Evolutionary conservation across 1,284 basidiomycete genomes (phyloP).

Genomic region (Ceratobasidium sp.): DNA sequence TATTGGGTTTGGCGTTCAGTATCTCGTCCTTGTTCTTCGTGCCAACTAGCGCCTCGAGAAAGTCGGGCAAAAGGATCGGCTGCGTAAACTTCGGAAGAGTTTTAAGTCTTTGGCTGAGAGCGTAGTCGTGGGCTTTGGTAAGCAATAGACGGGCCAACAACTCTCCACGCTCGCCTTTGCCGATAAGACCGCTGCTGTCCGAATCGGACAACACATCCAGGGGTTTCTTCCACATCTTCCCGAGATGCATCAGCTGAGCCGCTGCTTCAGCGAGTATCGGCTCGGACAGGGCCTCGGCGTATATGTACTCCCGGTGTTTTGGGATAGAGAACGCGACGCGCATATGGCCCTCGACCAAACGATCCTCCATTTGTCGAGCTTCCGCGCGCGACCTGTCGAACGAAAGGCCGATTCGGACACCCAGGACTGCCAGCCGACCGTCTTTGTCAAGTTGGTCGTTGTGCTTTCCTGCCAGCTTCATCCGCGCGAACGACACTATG

Average conservation of each 20-base stretch:
- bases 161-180: constrained; percentile 17
- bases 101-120: background rate
- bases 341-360: constrained; percentile 43
- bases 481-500: background rate
- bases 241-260: constrained; percentile 29
- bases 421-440: background rate
- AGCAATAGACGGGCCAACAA: constrained; percentile 9
- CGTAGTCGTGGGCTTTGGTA: constrained; percentile 8
- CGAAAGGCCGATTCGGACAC: constrained; percentile 2
- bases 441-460: background rate
- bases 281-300: constrained; percentile 50
- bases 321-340: constrained; percentile 47
- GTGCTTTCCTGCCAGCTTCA: background rate
- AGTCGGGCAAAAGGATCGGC: background rate
- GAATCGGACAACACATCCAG: background rate
- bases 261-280: constrained; percentile 51
- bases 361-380: background rate
- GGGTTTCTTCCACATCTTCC: background rate
- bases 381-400: background rate
- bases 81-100: background rate
- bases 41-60: background rate
- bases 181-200: background rate
- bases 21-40: background rate
- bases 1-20: background rate
- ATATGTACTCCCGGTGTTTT: constrained; percentile 44